These are phyloP conservation scores for Amanita subjunquillea DNA, from an alignment of 768 basidiomycete species.

Conservation along the genomic window DNA sequence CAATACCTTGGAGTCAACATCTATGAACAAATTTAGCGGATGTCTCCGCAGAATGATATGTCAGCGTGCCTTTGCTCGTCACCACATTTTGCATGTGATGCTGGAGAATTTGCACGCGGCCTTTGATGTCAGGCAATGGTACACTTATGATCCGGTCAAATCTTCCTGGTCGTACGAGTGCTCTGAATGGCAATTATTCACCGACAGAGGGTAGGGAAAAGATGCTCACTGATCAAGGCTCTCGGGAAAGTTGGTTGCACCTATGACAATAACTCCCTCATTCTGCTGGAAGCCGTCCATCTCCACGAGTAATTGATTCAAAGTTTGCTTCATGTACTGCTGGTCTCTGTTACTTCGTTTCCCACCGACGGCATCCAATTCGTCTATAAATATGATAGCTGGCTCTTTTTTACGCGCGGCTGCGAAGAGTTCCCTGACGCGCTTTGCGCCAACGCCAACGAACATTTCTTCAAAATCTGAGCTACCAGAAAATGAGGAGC, in stretches of 20 bases:
- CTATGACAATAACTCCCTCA: constrained; percentile 93
- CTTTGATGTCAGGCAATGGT: constrained; percentile 90
- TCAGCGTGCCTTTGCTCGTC: constrained; percentile 38
- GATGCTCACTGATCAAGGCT: constrained; percentile 71
- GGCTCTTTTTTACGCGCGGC: constrained; percentile 92
- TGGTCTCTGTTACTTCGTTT: constrained; percentile 79
- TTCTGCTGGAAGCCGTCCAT: constrained; percentile 94
- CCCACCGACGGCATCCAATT: constrained; percentile 88
- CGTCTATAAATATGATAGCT: constrained; percentile 97
- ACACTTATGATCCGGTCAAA: constrained; percentile 93
- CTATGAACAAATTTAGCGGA: constrained; percentile 21
- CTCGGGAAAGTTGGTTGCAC: constrained; percentile 96
- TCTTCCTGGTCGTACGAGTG: constrained; percentile 90
- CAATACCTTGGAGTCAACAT: constrained; percentile 78
- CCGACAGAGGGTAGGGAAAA: constrained; percentile 6
- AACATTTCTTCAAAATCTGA: constrained; percentile 99
- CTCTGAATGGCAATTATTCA: constrained; percentile 33
- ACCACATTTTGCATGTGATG: constrained; percentile 85
- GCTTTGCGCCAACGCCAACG: constrained; percentile 90
- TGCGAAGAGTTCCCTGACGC: constrained; percentile 90
- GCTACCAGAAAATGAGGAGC: constrained; percentile 21
- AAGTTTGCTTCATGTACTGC: constrained; percentile 86
- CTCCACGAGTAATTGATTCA: constrained; percentile 94
- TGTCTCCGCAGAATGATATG: constrained; percentile 1
- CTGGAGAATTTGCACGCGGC: constrained; percentile 83